Evolutionary conservation across 352 stramenopile genomes (phyloP), one percentile per base, ranked within the genome.

Genomic region (Pythium plurisporium): DNA sequence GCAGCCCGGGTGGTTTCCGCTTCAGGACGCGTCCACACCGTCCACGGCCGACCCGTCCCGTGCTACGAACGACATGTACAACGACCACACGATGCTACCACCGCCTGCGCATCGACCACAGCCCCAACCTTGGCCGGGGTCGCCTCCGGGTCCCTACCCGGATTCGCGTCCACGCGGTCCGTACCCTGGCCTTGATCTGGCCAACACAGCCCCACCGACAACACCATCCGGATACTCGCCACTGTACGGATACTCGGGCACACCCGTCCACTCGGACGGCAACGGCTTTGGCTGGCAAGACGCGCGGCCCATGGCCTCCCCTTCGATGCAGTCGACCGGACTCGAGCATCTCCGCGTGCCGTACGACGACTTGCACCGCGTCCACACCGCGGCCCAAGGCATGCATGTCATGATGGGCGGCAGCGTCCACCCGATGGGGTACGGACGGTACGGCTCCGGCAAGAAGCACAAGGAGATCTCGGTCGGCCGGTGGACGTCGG

Each of bases 401-500:
- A 67, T 67, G 59, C 50, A 69, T 40, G 59, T 58, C 26, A 65
- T 70, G 48, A 65, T 72, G 40, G 60, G 27, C 36, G 64, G 46
- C 9, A 33, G 49, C 12, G 42, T 61, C 27, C 33, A 42, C 14
- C 38, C 36, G 19, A 71, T 69, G 57, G 25, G 37, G 36, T 47
- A 50, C 30, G 31, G 23, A 9, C 41, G 41, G 6, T 48, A 34
- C 14, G 41, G 11, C 0, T 20, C 20, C 40, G 22, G 56, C 9
- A 70, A 65, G 62, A 70, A 67, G 48, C 59, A 59, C 20, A 73
- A 72, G 36, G 77, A 86, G 64, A 84, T 84, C 55, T 70, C 77
- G 25, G 79, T 90, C 54, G 83, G 83, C 9, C 81, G 83, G 37
- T 94, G 83, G 83, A 89, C 79, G 34, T 72, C 52, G 17, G 78